Conservation (phyloP, 306 rosid genomes). For the Gillenia trifoliata region DNA sequence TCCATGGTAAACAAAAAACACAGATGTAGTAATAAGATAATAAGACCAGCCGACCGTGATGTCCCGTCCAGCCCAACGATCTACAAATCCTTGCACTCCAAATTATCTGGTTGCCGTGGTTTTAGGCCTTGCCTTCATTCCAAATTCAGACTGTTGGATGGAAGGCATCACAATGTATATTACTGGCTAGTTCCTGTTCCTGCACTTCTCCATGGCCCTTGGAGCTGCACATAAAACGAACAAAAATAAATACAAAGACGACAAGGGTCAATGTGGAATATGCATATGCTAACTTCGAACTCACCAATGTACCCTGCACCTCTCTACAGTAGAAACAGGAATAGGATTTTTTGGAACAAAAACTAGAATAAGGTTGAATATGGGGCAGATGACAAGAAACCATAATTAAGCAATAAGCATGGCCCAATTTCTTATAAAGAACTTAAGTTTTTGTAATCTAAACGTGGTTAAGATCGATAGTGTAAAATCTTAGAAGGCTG, state of each 20-base stretch:
- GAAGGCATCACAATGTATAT: conserved; percentile 18
- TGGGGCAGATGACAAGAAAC: background rate
- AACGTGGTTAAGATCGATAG: no score
- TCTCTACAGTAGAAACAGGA: no score
- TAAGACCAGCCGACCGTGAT: conserved; percentile 28
- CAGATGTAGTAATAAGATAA: conserved; percentile 20
- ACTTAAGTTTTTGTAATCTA: no score
- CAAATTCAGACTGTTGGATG: conserved; percentile 25
- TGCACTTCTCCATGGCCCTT: conserved; percentile 67
- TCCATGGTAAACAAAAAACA: conserved; percentile 23
- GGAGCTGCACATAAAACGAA: conserved; percentile 53
- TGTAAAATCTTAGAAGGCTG: no score
- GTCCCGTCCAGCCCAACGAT: conserved; percentile 37
- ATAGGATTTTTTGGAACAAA: no score
- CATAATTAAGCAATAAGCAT: no score
- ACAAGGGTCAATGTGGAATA: background rate
- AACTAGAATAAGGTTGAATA: background rate
- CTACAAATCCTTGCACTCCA: conserved; percentile 18
- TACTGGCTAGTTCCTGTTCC: conserved; percentile 51
- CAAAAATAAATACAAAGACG: background rate
- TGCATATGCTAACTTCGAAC: background rate
- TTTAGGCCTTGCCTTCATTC: conserved; percentile 15
- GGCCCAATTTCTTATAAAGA: no score
- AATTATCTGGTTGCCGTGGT: conserved; percentile 9
- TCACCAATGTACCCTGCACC: background rate